Percentiles rank a stretch among this genome's conserved stretches.
phyloP scores from a whole-genome alignment of 148 eudicot species.

The Vaccinium vitisidaea region DNA sequence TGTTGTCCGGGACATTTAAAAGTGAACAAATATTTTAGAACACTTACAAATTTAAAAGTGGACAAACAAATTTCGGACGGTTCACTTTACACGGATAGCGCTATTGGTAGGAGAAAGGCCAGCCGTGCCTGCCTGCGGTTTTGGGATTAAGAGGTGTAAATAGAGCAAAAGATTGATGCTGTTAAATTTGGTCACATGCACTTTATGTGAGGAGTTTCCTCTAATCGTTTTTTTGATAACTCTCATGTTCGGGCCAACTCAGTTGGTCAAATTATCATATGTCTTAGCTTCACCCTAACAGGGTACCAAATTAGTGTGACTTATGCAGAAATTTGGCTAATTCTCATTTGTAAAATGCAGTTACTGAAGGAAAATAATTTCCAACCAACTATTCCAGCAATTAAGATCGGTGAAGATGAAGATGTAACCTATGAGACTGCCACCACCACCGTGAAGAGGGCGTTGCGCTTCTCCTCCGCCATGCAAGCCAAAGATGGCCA shows the following conservation, averaged over 20 bases:
- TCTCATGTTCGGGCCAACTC: too few species aligned
- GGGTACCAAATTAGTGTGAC: neutral
- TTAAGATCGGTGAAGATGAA: slow-evolving; percentile 19
- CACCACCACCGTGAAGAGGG: slow-evolving; percentile 14
- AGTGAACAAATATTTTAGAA: too few species aligned
- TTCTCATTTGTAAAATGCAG: slow-evolving; percentile 9
- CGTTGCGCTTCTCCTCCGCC: slow-evolving; percentile 5
- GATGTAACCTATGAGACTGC: slow-evolving; percentile 16
- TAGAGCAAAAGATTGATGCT: neutral
- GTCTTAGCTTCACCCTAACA: too few species aligned
- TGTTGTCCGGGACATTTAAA: too few species aligned
- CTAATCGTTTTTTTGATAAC: too few species aligned
- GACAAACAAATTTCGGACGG: too few species aligned
- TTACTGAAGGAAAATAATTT: slow-evolving; percentile 26
- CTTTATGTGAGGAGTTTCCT: neutral
- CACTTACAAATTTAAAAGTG: too few species aligned
- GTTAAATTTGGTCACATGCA: neutral
- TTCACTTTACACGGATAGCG: too few species aligned
- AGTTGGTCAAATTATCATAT: too few species aligned
- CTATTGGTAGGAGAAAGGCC: too few species aligned
- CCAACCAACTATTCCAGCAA: slow-evolving; percentile 20
- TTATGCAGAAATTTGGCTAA: neutral
- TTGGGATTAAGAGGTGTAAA: too few species aligned
- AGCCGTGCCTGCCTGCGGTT: too few species aligned
- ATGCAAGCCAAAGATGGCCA: slow-evolving; percentile 27